A percentile compares a stretch with the other conserved stretches of the same genome.
Conservation (phyloP, 1,139 yeast species). For the Geotrichum carabidarum region DNA sequence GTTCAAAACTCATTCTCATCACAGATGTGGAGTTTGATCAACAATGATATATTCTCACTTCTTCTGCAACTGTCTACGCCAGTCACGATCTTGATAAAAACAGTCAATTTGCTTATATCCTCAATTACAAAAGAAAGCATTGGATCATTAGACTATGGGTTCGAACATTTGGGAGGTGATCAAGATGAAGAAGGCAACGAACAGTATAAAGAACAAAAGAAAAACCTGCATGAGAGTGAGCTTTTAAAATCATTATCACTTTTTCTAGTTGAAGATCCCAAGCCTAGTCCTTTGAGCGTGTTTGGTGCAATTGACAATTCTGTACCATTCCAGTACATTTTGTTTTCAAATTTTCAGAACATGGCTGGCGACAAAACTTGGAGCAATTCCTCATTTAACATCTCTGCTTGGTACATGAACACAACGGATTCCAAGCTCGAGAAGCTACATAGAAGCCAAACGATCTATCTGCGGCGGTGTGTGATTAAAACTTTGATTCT, state of each 20-base stretch:
- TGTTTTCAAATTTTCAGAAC: neutral
- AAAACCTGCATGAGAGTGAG: neutral
- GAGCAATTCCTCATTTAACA: neutral
- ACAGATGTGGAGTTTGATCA: neutral
- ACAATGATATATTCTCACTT: neutral
- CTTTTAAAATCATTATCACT: neutral
- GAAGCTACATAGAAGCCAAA: neutral
- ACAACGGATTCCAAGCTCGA: neutral
- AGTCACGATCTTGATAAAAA: neutral
- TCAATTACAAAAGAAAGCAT: neutral
- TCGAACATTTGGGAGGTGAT: neutral
- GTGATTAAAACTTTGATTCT: constrained; percentile 19
- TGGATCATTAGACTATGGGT: neutral
- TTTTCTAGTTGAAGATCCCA: neutral
- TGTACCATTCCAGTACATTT: constrained; percentile 7
- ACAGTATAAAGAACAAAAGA: neutral
- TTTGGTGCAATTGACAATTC: constrained; percentile 4
- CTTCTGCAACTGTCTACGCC: neutral
- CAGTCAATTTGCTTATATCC: neutral
- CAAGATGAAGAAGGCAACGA: neutral
- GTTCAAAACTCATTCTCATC: neutral
- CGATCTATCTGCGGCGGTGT: constrained; percentile 5
- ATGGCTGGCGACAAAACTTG: neutral
- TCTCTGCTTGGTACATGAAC: neutral
- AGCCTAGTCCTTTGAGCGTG: neutral